Conservation (phyloP, 345 rosid genomes). For the Corymbia maculata region DNA sequence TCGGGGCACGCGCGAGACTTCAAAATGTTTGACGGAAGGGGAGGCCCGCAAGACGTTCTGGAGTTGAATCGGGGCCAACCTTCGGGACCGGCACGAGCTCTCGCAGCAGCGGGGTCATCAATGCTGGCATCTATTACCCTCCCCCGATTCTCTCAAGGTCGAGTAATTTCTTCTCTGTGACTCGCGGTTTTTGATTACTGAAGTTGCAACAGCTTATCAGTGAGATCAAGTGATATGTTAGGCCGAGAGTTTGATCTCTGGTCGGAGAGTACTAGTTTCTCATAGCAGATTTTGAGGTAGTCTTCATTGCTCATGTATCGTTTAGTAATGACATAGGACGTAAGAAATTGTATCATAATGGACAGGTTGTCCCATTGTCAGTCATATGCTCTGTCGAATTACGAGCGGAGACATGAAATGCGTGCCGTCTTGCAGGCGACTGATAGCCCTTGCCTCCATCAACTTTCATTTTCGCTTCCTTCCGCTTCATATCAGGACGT, state of each 20-base stretch:
- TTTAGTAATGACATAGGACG: not conserved
- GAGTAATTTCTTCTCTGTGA: not conserved
- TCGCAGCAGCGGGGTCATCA: conserved; percentile 80
- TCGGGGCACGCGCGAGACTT: not conserved
- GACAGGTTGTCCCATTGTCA: not conserved
- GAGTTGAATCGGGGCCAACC: conserved; percentile 62
- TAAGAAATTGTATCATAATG: not conserved
- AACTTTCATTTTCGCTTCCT: not conserved
- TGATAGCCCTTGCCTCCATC: not conserved
- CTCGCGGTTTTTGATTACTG: not conserved
- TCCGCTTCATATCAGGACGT: not conserved
- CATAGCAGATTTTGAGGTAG: not conserved
- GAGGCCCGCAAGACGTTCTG: conserved; percentile 48
- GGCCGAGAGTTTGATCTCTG: not conserved
- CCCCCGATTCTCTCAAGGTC: conserved; percentile 58
- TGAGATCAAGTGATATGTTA: not conserved
- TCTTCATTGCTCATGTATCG: not conserved
- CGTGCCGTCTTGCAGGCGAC: conserved; percentile 21
- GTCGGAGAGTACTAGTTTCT: not conserved
- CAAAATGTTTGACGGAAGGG: too few relatives aligned
- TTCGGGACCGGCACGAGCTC: conserved; percentile 76
- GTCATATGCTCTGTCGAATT: not conserved
- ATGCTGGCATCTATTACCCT: conserved; percentile 85
- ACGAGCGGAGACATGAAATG: not conserved
- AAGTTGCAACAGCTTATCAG: not conserved